A percentile compares a stretch with the other conserved stretches of the same genome.
phyloP scores from a whole-genome alignment of 2,329 filamentous ascomycete species.

The Bertia moriformis region DNA sequence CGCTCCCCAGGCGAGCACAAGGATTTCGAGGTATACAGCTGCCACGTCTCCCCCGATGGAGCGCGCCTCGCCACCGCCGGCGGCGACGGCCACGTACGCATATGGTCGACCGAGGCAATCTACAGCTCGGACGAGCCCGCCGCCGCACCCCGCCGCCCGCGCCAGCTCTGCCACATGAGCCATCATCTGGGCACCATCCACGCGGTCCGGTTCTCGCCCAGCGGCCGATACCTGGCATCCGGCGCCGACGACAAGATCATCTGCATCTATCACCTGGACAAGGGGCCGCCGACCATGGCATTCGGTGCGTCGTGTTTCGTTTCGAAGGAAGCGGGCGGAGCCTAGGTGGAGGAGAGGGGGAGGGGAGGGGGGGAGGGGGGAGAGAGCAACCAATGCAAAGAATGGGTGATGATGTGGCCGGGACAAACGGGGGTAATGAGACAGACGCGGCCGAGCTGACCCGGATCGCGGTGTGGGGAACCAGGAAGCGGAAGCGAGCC shows the following conservation, averaged over 20 bases:
- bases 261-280: conserved; percentile 85
- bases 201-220: conserved; percentile 89
- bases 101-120: conserved; percentile 94
- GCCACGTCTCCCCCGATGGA: conserved; percentile 90
- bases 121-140: conserved; percentile 65
- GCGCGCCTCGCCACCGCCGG: conserved; percentile 82
- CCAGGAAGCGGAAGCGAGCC: conserved; percentile 64
- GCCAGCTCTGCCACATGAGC: conserved; percentile 94
- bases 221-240: conserved; percentile 86
- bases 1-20: conserved; percentile 97
- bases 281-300: conserved; percentile 62
- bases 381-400: neutral
- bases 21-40: conserved; percentile 96
- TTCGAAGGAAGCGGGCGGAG: neutral
- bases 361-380: conserved; percentile 6
- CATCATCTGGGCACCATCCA: conserved; percentile 96
- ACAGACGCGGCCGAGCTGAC: too few species aligned
- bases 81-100: conserved; percentile 90
- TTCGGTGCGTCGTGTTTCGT: conserved; percentile 53
- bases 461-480: conserved; percentile 5
- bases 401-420: neutral
- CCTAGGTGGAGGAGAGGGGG: neutral
- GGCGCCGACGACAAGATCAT: conserved; percentile 98
- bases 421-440: too few species aligned
- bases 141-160: conserved; percentile 61